Base-by-base conservation (phyloP, 768 basidiomycete species). In the Auricularia auricula-judae region DNA sequence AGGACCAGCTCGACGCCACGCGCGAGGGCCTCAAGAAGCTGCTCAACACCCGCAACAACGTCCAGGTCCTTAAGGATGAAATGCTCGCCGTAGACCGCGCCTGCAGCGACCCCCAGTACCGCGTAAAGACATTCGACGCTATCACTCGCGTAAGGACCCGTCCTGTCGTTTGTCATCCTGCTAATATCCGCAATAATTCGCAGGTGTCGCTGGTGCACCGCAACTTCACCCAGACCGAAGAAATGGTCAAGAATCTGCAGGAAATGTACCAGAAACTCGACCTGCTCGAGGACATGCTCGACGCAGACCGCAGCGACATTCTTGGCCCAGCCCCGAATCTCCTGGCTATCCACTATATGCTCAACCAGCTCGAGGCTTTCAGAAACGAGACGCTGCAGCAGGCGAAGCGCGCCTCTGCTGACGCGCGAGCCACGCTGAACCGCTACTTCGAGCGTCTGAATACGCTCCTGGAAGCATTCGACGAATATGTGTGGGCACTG, bases 191-290 rank as follows among this genome's bases (percentile, higher is more conserved):
- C 29, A 29, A 29, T 29, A 29, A 29, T 29, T 29, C 39, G 2
- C 64, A 98, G 94, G 94, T 97, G 2, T 98, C 96, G 4, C 86
- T 90, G 79, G 90, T 98, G 2, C 96, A 98, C 74, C 84, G 95
- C 7, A 94, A 96, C 72, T 95, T 98, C 69, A 86, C 93, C 67
- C 90, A 91, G 64, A 97, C 94, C 1, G 91, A 95, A 72, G 93
- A 96, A 68, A 95, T 97, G 86, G 89, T 98, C 68, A 86, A 87
- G 69, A 96, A 95, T 71, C 82, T 98, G 51, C 79, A 92, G n/a
- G 89, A 91, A 62, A 97, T 98, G 91, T 87, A 88, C 68, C 80
- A 86, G 29, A 88, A 89, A 72, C 84, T 98, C 16, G 86, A 89
- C 68, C 76, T 84, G 66, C 79, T 98, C 56, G 86, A 93, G 69